Base-by-base conservation (phyloP, 2,329 filamentous ascomycete species). In the Capronia coronata region DNA sequence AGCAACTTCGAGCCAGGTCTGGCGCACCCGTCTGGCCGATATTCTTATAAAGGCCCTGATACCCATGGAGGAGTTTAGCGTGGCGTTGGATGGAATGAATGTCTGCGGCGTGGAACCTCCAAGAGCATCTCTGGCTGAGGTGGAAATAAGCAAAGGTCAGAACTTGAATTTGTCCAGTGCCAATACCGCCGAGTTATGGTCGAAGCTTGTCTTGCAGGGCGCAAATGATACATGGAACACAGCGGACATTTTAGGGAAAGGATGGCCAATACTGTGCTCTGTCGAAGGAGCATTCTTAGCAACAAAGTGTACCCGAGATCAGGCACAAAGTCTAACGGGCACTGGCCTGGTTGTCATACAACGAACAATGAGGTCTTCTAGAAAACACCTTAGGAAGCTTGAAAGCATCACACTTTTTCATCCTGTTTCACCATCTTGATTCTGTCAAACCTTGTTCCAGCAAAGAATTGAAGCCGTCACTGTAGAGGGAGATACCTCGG, bases 1-100 rank as follows among this genome's bases (percentile, higher is more conserved):
- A 16, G 44, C 43, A 21, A 29, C 16, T 48, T 39, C 25, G 23
- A 21, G 34, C 40, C 10, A 35, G 44, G 43, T 41, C 44, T n/a
- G 32, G 32, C 19, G 43, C 43, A n/a, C 29, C 5, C 18, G 27
- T 52, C 25, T 22, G 30, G 14, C 49, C 49, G 11, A 44, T 52
- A 22, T 48, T 39, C 39, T 29, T 25, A 13, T 52, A 41, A 45
- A 1, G n/a, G 14, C 16, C n/a, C n/a, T n/a, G n/a, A 41, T 11
- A 21, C 13, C 13, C 10, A 30, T 10, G 23, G 32, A 11, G 18
- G 13, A 19, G 18, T 27, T 29, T 30, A 30, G 40, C 40, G 25
- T n/a, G 40, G 40, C 22, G 25, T 43, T 32, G 5, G 16, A 25
- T 25, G 38, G 35, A 19, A 2, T 41, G 5, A 25, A 7, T 13